Conservation (phyloP, 2,329 filamentous ascomycete species). For the Podosphaera fusca region DNA sequence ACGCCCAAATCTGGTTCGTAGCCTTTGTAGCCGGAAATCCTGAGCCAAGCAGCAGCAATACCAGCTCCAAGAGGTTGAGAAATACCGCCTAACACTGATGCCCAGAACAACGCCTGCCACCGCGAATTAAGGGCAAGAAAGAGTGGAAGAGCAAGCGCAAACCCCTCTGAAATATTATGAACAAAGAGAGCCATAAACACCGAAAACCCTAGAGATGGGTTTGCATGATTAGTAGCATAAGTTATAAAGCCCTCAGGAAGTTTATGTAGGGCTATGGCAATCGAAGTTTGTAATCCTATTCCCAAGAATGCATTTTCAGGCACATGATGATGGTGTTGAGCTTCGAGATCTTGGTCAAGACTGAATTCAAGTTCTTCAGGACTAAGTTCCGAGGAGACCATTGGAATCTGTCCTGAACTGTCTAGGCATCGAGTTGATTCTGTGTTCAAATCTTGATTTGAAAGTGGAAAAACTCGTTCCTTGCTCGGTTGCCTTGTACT, state of each 20-base stretch:
- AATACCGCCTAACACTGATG: conserved; percentile 60
- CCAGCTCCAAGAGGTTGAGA: conserved; percentile 72
- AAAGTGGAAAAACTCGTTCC: background rate
- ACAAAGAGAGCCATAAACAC: conserved; percentile 93
- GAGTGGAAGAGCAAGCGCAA: conserved; percentile 75
- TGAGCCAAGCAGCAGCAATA: conserved; percentile 70
- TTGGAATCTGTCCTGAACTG: background rate
- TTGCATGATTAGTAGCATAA: conserved; percentile 92
- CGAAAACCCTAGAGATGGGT: conserved; percentile 64
- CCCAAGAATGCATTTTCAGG: conserved; percentile 81
- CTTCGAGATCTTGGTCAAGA: conserved; percentile 9
- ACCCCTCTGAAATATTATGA: conserved; percentile 95
- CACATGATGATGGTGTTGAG: conserved; percentile 71
- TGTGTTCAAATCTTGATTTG: background rate
- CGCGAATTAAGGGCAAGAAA: conserved; percentile 76
- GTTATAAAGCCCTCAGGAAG: conserved; percentile 76
- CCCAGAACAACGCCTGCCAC: conserved; percentile 62
- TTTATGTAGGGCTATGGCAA: conserved; percentile 90
- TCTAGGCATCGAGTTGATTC: too few relatives aligned
- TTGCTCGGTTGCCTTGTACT: background rate
- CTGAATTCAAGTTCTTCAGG: conserved; percentile 3
- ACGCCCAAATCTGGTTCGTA: conserved; percentile 29
- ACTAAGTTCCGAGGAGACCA: background rate
- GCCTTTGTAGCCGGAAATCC: conserved; percentile 32
- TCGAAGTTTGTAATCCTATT: conserved; percentile 85